phyloP scores from a whole-genome alignment of 805 yeast species.

The Hemisphaericaspora nanyangensis region DNA sequence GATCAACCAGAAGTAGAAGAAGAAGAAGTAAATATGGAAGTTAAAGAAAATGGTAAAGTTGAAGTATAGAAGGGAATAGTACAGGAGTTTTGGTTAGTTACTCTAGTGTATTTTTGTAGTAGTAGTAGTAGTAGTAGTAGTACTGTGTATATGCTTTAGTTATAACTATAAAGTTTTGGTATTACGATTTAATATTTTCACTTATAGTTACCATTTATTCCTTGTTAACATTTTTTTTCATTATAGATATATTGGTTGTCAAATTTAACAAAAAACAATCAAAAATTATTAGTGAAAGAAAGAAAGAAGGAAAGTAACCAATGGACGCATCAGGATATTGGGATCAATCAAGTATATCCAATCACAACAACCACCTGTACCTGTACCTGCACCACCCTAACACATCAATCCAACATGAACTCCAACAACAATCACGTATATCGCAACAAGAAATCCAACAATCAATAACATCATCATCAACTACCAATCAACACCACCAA shows the following conservation, averaged over 20 bases:
- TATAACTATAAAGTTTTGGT: too few species aligned
- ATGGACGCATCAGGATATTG: slow-evolving; percentile 28
- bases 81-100: neutral
- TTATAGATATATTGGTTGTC: neutral
- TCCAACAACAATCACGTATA: neutral
- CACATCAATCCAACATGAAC: neutral
- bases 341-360: slow-evolving; percentile 14
- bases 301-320: neutral
- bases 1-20: neutral
- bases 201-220: too few species aligned
- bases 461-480: neutral
- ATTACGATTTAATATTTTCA: too few species aligned
- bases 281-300: neutral
- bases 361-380: too few species aligned
- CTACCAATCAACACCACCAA: neutral
- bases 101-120: neutral
- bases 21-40: neutral
- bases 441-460: neutral
- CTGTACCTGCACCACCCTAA: neutral
- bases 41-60: slow-evolving; percentile 1
- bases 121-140: neutral
- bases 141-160: neutral
- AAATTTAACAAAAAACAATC: neutral
- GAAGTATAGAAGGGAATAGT: neutral
- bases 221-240: too few species aligned